phyloP scores from a whole-genome alignment of 257 asterid genomes.

The Prunella vulgaris region DNA sequence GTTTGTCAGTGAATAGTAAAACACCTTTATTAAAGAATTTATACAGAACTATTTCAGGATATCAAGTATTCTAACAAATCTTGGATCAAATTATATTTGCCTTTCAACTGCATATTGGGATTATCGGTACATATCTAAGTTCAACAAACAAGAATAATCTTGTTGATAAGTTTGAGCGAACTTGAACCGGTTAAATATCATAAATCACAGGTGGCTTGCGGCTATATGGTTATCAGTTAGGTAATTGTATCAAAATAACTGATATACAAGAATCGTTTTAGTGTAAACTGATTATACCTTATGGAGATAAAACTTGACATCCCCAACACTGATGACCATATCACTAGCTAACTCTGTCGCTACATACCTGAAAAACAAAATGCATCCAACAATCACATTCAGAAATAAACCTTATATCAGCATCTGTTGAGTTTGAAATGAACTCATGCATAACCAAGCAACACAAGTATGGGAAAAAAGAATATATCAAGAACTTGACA shows the following conservation, averaged over 20 bases:
- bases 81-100: background rate
- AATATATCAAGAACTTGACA: background rate
- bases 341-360: constrained; percentile 49
- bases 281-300: constrained; percentile 29
- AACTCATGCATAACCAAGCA: too few species aligned
- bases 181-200: background rate
- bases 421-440: too few species aligned
- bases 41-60: background rate
- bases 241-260: background rate
- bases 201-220: background rate
- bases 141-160: background rate
- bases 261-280: background rate
- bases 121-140: background rate
- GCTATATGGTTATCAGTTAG: background rate
- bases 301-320: constrained; percentile 46
- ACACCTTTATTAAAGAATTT: background rate
- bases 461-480: too few species aligned
- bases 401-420: background rate
- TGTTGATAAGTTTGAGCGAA: background rate
- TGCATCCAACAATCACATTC: background rate
- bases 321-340: constrained; percentile 37
- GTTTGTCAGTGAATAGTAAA: background rate
- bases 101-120: background rate
- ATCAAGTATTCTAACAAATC: background rate
- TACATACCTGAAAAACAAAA: constrained; percentile 37